Percentiles rank a stretch among this genome's conserved stretches.
Evolutionary conservation across 805 yeast genomes (phyloP).

Genomic region (Yarrowia deformans): DNA sequence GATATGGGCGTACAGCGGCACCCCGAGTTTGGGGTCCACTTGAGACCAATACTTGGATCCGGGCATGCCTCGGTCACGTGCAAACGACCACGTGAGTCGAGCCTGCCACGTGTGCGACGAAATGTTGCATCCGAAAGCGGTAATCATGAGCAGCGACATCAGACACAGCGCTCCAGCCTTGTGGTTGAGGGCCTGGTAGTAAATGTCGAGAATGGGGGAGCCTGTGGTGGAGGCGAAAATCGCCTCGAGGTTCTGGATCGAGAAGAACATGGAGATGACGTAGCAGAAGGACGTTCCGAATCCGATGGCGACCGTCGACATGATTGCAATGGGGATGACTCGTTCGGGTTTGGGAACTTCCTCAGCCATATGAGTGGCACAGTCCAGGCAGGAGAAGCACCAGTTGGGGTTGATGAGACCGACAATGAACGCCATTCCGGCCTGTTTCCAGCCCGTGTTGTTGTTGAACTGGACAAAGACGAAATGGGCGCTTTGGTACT

Average conservation of each 20-base stretch:
- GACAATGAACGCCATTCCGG: slow-evolving; percentile 69
- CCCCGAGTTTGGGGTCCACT: slow-evolving; percentile 57
- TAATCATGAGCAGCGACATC: slow-evolving; percentile 57
- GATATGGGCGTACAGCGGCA: slow-evolving; percentile 68
- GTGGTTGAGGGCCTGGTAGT: slow-evolving; percentile 61
- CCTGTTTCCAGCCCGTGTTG: slow-evolving; percentile 65
- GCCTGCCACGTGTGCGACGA: slow-evolving; percentile 74
- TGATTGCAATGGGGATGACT: slow-evolving; percentile 66
- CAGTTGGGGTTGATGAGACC: slow-evolving; percentile 76
- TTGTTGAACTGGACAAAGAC: slow-evolving; percentile 64
- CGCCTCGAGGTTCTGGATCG: slow-evolving; percentile 60
- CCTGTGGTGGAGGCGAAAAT: slow-evolving; percentile 62
- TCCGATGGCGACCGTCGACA: slow-evolving; percentile 70
- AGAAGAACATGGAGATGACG: slow-evolving; percentile 56
- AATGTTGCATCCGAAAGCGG: slow-evolving; percentile 66
- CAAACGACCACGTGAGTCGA: slow-evolving; percentile 70
- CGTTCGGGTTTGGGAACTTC: slow-evolving; percentile 65
- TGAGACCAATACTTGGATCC: slow-evolving; percentile 60
- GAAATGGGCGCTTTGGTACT: slow-evolving; percentile 59
- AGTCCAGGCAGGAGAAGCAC: slow-evolving; percentile 73
- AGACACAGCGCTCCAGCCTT: slow-evolving; percentile 61
- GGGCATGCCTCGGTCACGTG: slow-evolving; percentile 70
- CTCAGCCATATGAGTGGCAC: slow-evolving; percentile 76
- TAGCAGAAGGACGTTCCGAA: slow-evolving; percentile 58
- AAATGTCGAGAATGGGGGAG: slow-evolving; percentile 66